phyloP scores from a whole-genome alignment of 1,139 yeast species.

The Kurtzmaniella quercitrusa region DNA sequence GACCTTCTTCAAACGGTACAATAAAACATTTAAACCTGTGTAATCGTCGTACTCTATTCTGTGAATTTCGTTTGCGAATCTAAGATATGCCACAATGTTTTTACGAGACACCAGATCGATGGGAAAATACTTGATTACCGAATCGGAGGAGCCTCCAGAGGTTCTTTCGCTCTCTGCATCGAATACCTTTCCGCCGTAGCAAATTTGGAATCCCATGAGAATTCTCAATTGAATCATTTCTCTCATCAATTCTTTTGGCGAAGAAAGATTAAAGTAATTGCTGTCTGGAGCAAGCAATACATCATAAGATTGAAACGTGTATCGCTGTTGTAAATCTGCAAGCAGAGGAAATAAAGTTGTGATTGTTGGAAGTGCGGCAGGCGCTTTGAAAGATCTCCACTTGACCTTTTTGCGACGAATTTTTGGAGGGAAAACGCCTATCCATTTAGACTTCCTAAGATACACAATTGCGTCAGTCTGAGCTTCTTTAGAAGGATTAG shows the following conservation, averaged over 20 bases:
- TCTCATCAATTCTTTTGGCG: slow-evolving; percentile 59
- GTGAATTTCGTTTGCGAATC: slow-evolving; percentile 81
- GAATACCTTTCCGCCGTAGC: slow-evolving; percentile 64
- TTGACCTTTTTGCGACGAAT: slow-evolving; percentile 67
- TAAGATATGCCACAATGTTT: slow-evolving; percentile 67
- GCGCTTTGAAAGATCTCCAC: slow-evolving; percentile 91
- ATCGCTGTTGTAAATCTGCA: slow-evolving; percentile 59
- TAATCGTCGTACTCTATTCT: slow-evolving; percentile 69
- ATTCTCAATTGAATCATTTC: slow-evolving; percentile 86
- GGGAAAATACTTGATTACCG: slow-evolving; percentile 41
- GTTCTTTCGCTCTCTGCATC: slow-evolving; percentile 60
- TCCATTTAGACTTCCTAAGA: slow-evolving; percentile 65
- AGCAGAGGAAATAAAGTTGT: slow-evolving; percentile 72
- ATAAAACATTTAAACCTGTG: slow-evolving; percentile 71
- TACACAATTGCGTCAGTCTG: slow-evolving; percentile 38
- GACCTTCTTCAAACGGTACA: slow-evolving; percentile 36
- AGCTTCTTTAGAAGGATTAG: slow-evolving; percentile 64
- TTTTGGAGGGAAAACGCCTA: slow-evolving; percentile 74
- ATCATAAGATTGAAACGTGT: slow-evolving; percentile 62
- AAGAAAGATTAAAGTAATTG: slow-evolving; percentile 46
- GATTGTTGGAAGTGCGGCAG: slow-evolving; percentile 85
- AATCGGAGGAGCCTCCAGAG: slow-evolving; percentile 52
- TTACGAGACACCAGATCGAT: slow-evolving; percentile 32
- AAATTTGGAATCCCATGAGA: slow-evolving; percentile 85
- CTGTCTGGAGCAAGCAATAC: slow-evolving; percentile 56